These are phyloP conservation scores for Zea mays DNA, from an alignment of 176 grass and related monocot genomes.

Conservation along the genomic window Zm-B73-REFERENCE-NAM-5.0 NC_050100.1:188802501-188803000, in stretches of 20 bases:
- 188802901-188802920: constrained; percentile 97
- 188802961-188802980: not conserved
- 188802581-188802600: constrained; percentile 84
- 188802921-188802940: constrained; percentile 93
- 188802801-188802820: constrained; percentile 86
- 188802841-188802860: constrained; percentile 54
- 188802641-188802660: constrained; percentile 95
- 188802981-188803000: not conserved
- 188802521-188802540: constrained; percentile 82
- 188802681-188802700: constrained; percentile 18
- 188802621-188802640: constrained; percentile 75
- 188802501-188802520: constrained; percentile 89
- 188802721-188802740: not conserved
- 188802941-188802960: constrained; percentile 89
- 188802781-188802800: constrained; percentile 72
- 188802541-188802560: constrained; percentile 97
- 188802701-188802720: constrained; percentile 9
- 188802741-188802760: constrained; percentile 23
- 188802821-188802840: constrained; percentile 72
- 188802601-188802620: constrained; percentile 78
- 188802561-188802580: constrained; percentile 83
- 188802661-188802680: constrained; percentile 69
- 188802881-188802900: constrained; percentile 94
- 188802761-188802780: constrained; percentile 72
- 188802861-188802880: constrained; percentile 84